Evolutionary conservation across 192 early-diverging fungal genomes (phyloP).

Genomic region (Backusella psychrophila): DNA sequence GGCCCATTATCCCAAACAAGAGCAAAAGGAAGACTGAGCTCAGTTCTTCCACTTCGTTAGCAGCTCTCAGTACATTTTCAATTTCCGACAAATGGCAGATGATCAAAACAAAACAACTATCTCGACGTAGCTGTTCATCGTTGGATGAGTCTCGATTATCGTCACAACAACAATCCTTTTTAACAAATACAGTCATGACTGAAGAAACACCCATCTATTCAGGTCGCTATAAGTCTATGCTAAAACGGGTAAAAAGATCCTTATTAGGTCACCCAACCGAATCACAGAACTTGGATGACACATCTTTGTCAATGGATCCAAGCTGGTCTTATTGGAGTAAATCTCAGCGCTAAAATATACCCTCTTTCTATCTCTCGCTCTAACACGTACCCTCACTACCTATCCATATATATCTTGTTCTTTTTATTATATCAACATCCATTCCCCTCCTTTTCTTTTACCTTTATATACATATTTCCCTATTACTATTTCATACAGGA

Average conservation of each 20-base stretch:
- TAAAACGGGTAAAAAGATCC: conserved; percentile 11
- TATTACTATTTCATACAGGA: neutral
- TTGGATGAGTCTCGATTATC: neutral
- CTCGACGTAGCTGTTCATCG: conserved; percentile 6
- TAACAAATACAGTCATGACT: neutral
- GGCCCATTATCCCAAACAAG: neutral
- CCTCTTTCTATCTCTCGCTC: neutral
- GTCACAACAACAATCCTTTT: neutral
- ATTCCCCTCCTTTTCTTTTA: neutral
- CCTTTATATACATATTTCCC: neutral
- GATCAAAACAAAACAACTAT: conserved; percentile 7
- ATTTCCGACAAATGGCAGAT: conserved; percentile 3
- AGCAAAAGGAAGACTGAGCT: neutral
- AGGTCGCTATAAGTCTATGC: conserved; percentile 1
- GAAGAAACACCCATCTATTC: neutral
- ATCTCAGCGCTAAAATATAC: neutral
- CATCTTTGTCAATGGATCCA: neutral
- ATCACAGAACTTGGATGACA: neutral
- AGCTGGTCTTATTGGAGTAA: neutral
- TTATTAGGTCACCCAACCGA: neutral
- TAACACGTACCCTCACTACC: neutral
- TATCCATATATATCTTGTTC: neutral
- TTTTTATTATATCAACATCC: neutral
- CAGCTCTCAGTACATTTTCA: neutral
- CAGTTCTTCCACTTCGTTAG: neutral